Conservation (phyloP, 305 asterid species). For the Fraxinus angustifolia region DNA sequence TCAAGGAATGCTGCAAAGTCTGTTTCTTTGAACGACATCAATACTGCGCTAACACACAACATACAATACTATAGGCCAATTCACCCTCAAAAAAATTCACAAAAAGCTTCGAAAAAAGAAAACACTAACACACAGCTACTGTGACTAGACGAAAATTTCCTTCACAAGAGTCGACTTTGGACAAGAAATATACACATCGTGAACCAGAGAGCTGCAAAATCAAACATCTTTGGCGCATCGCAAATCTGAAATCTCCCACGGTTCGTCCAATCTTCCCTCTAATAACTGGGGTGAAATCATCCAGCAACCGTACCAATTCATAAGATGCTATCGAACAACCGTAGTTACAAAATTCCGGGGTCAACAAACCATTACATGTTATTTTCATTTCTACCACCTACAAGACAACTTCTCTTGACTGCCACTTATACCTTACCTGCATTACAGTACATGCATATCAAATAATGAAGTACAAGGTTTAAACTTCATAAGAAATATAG, state of each 20-base stretch:
- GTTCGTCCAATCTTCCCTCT: conserved; percentile 18
- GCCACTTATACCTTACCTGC: conserved; percentile 41
- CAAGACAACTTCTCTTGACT: conserved; percentile 34
- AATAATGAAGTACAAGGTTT: neutral
- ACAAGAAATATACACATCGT: conserved; percentile 28
- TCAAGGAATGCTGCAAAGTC: conserved; percentile 35
- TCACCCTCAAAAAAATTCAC: conserved; percentile 19
- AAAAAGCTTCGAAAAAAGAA: neutral
- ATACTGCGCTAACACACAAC: conserved; percentile 46
- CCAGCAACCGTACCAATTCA: conserved; percentile 24
- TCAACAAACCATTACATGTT: conserved; percentile 30
- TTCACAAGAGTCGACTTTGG: conserved; percentile 14
- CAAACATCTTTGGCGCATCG: conserved; percentile 25
- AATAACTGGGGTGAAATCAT: conserved; percentile 16
- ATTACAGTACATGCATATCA: neutral
- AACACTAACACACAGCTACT: conserved; percentile 26
- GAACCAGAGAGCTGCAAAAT: conserved; percentile 15
- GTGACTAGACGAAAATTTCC: neutral
- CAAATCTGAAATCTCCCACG: conserved; percentile 16
- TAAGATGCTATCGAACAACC: conserved; percentile 28
- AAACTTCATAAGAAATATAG: neutral
- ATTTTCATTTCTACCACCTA: conserved; percentile 38
- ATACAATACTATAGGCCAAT: conserved; percentile 36
- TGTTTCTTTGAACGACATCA: conserved; percentile 38
- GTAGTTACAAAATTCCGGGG: conserved; percentile 39